Evolutionary conservation across 164 flowering plant species (phyloP).

Genomic region (Taxillus chinensis): DNA sequence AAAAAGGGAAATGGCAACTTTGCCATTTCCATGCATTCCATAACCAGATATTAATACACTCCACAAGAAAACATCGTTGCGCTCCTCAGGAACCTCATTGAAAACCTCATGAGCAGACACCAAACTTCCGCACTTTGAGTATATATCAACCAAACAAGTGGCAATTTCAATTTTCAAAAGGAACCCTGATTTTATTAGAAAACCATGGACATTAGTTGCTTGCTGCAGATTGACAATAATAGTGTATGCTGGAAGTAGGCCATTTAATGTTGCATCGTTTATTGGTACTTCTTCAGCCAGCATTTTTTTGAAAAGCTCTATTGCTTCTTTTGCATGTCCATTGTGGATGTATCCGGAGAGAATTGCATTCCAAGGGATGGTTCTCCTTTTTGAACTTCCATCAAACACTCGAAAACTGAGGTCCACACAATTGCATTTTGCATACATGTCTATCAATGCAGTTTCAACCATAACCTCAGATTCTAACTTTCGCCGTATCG

Average conservation of each 20-base stretch:
- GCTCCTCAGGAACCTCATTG: slow-evolving; percentile 20
- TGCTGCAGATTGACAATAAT: slow-evolving; percentile 44
- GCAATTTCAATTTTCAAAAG: slow-evolving; percentile 28
- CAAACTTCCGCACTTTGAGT: slow-evolving; percentile 59
- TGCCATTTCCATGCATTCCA: slow-evolving; percentile 60
- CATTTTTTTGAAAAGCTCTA: slow-evolving; percentile 57
- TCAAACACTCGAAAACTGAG: slow-evolving; percentile 36
- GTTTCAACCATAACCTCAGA: slow-evolving; percentile 52
- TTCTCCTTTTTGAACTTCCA: slow-evolving; percentile 28
- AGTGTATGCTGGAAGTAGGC: slow-evolving; percentile 69
- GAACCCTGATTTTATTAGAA: slow-evolving; percentile 45
- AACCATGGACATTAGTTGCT: slow-evolving; percentile 49
- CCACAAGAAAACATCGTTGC: slow-evolving; percentile 53
- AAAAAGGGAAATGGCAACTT: slow-evolving; percentile 45
- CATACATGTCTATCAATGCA: slow-evolving; percentile 60
- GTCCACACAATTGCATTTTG: slow-evolving; percentile 36
- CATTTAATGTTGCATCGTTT: slow-evolving; percentile 40
- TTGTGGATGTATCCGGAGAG: slow-evolving; percentile 51
- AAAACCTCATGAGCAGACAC: slow-evolving; percentile 48
- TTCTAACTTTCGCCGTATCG: slow-evolving; percentile 32
- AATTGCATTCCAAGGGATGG: slow-evolving; percentile 66
- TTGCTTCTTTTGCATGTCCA: slow-evolving; percentile 38
- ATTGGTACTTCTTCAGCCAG: slow-evolving; percentile 27
- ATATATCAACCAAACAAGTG: slow-evolving; percentile 50
- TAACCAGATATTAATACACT: slow-evolving; percentile 58